A percentile compares a stretch with the other conserved stretches of the same genome.
phyloP scores from a whole-genome alignment of 2,329 filamentous ascomycete genomes.

The Sporothrix mexicana region DNA sequence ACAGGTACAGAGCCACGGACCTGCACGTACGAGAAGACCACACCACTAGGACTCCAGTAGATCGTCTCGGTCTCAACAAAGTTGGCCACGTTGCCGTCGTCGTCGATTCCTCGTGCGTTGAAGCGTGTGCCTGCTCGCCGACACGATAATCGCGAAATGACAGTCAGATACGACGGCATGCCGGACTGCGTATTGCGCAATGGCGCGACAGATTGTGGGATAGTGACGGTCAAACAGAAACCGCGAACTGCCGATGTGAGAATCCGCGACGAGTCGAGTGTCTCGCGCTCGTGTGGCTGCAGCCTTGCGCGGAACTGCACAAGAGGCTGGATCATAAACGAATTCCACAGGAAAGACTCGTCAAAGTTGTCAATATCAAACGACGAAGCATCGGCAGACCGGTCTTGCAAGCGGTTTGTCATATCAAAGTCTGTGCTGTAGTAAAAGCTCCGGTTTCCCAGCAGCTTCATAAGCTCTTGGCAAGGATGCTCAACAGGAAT shows the following conservation, averaged over 20 bases:
- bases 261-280: constrained; percentile 84
- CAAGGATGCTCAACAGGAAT: constrained; percentile 83
- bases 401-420: constrained; percentile 89
- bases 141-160: constrained; percentile 92
- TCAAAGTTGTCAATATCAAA: constrained; percentile 94
- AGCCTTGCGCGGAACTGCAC: constrained; percentile 87
- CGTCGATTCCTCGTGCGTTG: constrained; percentile 96
- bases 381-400: constrained; percentile 74
- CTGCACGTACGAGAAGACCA: constrained; percentile 92
- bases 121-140: constrained; percentile 91
- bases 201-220: constrained; percentile 78
- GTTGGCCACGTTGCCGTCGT: constrained; percentile 96
- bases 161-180: constrained; percentile 80
- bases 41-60: constrained; percentile 78
- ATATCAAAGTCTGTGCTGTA: constrained; percentile 99
- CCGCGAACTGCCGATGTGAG: constrained; percentile 93
- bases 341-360: constrained; percentile 94
- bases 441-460: constrained; percentile 94
- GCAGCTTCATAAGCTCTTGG: constrained; percentile 84
- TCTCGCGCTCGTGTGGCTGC: constrained; percentile 73
- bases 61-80: constrained; percentile 98
- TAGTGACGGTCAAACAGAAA: constrained; percentile 84
- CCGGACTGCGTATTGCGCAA: constrained; percentile 69
- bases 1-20: constrained; percentile 90
- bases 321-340: constrained; percentile 94